Base-by-base conservation (phyloP, 768 basidiomycete genomes). In the Lactarius hatsudake region DNA sequence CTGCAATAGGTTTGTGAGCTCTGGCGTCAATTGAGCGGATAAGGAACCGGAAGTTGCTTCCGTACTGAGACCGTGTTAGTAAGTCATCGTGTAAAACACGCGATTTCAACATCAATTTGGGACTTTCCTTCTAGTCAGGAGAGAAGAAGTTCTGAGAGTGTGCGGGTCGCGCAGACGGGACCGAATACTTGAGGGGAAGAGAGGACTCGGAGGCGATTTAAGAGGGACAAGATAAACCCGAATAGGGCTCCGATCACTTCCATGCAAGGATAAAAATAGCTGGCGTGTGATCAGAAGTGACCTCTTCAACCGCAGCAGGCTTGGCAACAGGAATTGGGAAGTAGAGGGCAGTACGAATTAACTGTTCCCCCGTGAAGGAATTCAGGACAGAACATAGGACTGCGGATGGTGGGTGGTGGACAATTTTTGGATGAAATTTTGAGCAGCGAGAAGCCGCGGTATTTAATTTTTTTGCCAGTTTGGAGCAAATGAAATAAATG, bases 191-290 rank as follows among this genome's bases (percentile, higher is more conserved):
- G 43, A 45, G 43, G 43, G 9, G 26, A 23, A 7, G 23, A n/a
- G 5, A 5, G 23, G 13, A 26, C 10, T 53, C 26, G 23, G 51
- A 53, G 13, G 23, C 48, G 48, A 51, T 51, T 23, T 51, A 13
- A 26, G 48, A 48, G 8, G 43, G 43, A 45, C 7, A n/a, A n/a
- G 23, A 36, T 23, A 18, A 1, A 28, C 3, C 59, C 59, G 64
- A 60, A 54, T 42, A 60, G 42, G 38, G 59, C 20, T 40, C 36
- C 64, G 48, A 65, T 53, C 57, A 64, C 42, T 5, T 8, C 55
- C n/a, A 12, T 2, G 26, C 51, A 13, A 12, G 23, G 4, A 53
- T 28, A 53, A 26, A 26, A 53, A 53, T 53, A 53, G 26, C 51
- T 6, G 6, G 51, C 23, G 23, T 15, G 17, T 42, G 40, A 42